phyloP scores from a whole-genome alignment of 495 filamentous ascomycete species.

The Rhizodiscina lignyota region DNA sequence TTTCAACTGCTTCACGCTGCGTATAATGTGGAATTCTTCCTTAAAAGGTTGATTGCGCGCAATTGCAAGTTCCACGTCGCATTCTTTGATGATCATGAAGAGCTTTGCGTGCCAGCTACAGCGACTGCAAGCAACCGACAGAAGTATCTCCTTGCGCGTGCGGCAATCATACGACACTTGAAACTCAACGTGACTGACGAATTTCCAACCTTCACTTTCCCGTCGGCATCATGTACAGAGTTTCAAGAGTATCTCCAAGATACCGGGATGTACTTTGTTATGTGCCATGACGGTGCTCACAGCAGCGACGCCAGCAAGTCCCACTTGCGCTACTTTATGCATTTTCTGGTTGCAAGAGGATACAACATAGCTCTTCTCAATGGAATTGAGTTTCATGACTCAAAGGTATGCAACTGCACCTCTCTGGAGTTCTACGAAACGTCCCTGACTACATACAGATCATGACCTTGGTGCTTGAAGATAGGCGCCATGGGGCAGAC shows the following conservation, averaged over 20 bases:
- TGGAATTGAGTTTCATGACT: conserved; percentile 39
- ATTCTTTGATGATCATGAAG: conserved; percentile 41
- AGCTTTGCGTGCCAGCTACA: conserved; percentile 27
- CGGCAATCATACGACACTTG: conserved; percentile 48
- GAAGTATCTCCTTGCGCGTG: conserved; percentile 44
- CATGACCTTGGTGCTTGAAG: conserved; percentile 34
- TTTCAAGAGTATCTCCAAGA: conserved; percentile 37
- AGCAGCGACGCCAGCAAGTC: conserved; percentile 11
- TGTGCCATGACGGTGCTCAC: conserved; percentile 45
- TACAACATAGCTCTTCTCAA: conserved; percentile 46
- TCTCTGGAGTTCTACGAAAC: not conserved
- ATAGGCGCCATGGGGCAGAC: too few species aligned
- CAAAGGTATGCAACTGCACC: conserved; percentile 28
- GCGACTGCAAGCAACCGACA: conserved; percentile 9
- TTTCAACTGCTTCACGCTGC: conserved; percentile 58
- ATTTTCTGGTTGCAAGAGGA: conserved; percentile 26
- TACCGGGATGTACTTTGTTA: conserved; percentile 44
- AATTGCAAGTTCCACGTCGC: conserved; percentile 53
- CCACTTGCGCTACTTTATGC: conserved; percentile 30
- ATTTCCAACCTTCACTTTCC: too few species aligned
- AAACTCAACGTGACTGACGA: conserved; percentile 18
- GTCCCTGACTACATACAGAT: conserved; percentile 7
- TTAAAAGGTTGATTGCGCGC: conserved; percentile 37
- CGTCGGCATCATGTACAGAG: too few species aligned
- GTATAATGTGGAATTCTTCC: conserved; percentile 47